These are phyloP conservation scores for Corynascus novoguineensis DNA, from an alignment of 495 filamentous ascomycete genomes.

Conservation along the genomic window DNA sequence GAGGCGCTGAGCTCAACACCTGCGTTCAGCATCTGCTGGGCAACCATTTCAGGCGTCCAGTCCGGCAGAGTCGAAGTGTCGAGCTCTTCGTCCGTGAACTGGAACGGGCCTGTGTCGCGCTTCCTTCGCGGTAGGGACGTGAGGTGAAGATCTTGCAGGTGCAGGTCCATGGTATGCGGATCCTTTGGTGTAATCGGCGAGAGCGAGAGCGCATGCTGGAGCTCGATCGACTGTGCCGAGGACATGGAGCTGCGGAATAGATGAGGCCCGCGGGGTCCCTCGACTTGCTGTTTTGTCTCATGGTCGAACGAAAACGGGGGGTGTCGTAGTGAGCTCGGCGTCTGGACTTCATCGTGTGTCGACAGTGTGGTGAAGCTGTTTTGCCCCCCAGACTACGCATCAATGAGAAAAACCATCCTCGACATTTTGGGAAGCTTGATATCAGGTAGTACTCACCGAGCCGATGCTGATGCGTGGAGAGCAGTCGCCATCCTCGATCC, in stretches of 20 bases:
- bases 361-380: slow-evolving; percentile 69
- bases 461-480: slow-evolving; percentile 61
- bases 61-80: slow-evolving; percentile 51
- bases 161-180: slow-evolving; percentile 31
- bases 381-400: slow-evolving; percentile 49
- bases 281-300: slow-evolving; percentile 46
- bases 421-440: background rate
- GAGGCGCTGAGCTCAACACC: slow-evolving; percentile 67
- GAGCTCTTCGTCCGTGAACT: slow-evolving; percentile 50
- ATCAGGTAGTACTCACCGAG: slow-evolving; percentile 47
- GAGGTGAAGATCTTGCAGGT: slow-evolving; percentile 32
- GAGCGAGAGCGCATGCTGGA: slow-evolving; percentile 57
- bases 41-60: slow-evolving; percentile 74
- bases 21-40: slow-evolving; percentile 66
- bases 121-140: slow-evolving; percentile 29
- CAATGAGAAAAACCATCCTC: background rate
- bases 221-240: slow-evolving; percentile 47
- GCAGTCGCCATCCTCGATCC: slow-evolving; percentile 54
- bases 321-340: slow-evolving; percentile 52
- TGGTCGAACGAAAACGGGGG: slow-evolving; percentile 15
- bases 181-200: slow-evolving; percentile 55
- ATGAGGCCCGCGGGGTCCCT: slow-evolving; percentile 81
- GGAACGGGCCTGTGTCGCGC: slow-evolving; percentile 38
- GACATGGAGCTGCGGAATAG: slow-evolving; percentile 66
- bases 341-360: slow-evolving; percentile 68